Evolutionary conservation across 148 eudicot genomes (phyloP), one percentile per base, ranked within the genome.

Genomic region (Chenopodium berlandieri): DNA sequence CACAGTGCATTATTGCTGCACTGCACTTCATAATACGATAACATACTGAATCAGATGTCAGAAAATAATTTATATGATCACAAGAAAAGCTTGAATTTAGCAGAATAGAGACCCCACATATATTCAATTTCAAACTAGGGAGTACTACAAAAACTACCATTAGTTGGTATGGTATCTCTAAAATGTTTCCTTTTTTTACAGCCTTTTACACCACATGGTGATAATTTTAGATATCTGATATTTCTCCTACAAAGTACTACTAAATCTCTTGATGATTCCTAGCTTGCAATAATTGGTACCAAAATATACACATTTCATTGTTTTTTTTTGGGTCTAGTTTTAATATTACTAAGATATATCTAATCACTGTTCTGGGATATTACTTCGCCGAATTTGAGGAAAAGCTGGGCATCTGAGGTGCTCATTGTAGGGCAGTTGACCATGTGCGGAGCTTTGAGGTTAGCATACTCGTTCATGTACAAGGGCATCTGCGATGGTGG

Each of bases 361-460:
- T 76, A 91, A 52, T 78, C 89, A 73, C 95, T 97, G 90, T 94
- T 97, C 76, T 92, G 98, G 56, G 99, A 94, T 68, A 97, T 97
- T 20, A 94, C 97, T 87, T 97, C 95, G 4, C 98, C 97, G 75
- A 97, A 97, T 83, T 94, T 94, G 9, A 92, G 89, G 75, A 97
- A 97, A 64, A 97, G 91, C 67, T 97, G 97, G 58, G 97, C 98
- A 88, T 97, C 99, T 44, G 99, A 97, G 64, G 99, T 97, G 90
- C 99, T 97, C 88, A 91, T 89, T 63, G 95, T 90, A 58, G 96
- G 86, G 85, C 94, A 92, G 79, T 93, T 89, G 16, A 94, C 96
- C 90, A 94, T 79, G 83, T 94, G 97, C 16, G 99, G 95, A 23
- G 92, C 87, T 86, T 93, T 94, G 46, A 97, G 91, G 75, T 94